Evolutionary conservation across 2,329 filamentous ascomycete species (phyloP), one percentile per base, ranked within the genome.

Genomic region (Stachybotrys chartarum): DNA sequence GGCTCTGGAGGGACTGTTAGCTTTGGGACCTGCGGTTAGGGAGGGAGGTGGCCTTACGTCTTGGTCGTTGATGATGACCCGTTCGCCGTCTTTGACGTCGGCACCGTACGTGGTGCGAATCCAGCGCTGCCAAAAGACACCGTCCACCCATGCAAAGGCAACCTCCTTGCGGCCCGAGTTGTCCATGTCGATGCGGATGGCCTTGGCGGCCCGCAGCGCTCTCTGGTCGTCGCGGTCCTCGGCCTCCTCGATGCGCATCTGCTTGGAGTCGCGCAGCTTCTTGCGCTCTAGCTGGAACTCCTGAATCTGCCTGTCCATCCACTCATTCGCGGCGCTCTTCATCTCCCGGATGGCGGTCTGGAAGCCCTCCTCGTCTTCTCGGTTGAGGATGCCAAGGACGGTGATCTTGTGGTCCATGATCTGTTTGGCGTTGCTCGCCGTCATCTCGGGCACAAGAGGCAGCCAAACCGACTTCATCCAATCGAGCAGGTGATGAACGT

Each of bases 401-500:
- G 97, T 93, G 56, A 94, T 84, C 75, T 92, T 96, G 66, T 90
- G 87, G 63, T 92, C 85, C 91, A 99, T 97, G 62, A 99, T 90
- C 70, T 99, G 92, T 56, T 86, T 85, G 1, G 95, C 91, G 66
- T 99, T 99, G 6, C 87, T 85, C 5, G 91, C 90, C 0, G 90
- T 96, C 54, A 99, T 79, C 70, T 99, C 94, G 0, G 94, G 93
- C 11, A 99, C 91, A 55, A 99, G 90, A 1, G 94, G 94, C 17
- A 97, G 79, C 94, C 95, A 99, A 16, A 96, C 91, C 3, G 87
- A 90, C 68, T 89, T 88, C 92, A 99, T 97, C 94, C 94, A 99
- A 55, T 81, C 81, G 17, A 96, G 77, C 11, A 99, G 83, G 61
- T 65, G 83, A 54, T 85, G 82, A 58, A 88, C 87, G 66, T 99